Evolutionary conservation across 1,139 yeast species (phyloP), one percentile per base, ranked within the genome.

Genomic region (Wickerhamomyces sp.): DNA sequence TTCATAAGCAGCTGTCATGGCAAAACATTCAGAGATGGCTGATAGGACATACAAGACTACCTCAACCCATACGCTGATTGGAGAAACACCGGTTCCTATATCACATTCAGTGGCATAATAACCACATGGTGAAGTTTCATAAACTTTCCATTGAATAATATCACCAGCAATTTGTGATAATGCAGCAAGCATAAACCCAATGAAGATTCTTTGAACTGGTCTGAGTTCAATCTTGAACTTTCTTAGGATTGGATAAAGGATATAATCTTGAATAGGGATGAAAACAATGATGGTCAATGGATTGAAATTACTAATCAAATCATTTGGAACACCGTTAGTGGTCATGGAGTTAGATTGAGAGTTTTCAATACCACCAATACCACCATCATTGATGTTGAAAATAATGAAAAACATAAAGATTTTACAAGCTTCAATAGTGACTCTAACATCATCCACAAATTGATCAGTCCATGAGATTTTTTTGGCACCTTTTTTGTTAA

Each of bases 151-250:
- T 68, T 90, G 96, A 54, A 87, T 74, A 38, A 86, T 81, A 14
- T 95, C 93, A 45, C 95, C 94, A 61, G 84, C 81, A 34, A 81
- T 76, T 82, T 86, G 84, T 36, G 95, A 76, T 37, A 75, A 59
- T 7, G 90, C 66, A 45, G 84, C 90, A 48, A 86, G 72, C 65
- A 83, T 65, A 70, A 89, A 89, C 11, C 97, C 96, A 53, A 73
- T 71, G 60, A 76, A 73, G 55, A 90, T 89, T 64, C 87, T 80
- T 49, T 89, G 75, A 56, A 87, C 79, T 37, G 96, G 81, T 54
- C 72, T 79, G 61, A 82, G 78, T 13, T 80, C 76, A 39, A 85
- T 79, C 58, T 66, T 68, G 47, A 61, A 63, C 57, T 64, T 73
- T 66, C 87, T 74, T 47, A 81, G 66, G n/a, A 69, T 45, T 47